These are phyloP conservation scores for Verbena officinalis DNA, from an alignment of 257 asterid genomes.

Conservation along the genomic window DNA sequence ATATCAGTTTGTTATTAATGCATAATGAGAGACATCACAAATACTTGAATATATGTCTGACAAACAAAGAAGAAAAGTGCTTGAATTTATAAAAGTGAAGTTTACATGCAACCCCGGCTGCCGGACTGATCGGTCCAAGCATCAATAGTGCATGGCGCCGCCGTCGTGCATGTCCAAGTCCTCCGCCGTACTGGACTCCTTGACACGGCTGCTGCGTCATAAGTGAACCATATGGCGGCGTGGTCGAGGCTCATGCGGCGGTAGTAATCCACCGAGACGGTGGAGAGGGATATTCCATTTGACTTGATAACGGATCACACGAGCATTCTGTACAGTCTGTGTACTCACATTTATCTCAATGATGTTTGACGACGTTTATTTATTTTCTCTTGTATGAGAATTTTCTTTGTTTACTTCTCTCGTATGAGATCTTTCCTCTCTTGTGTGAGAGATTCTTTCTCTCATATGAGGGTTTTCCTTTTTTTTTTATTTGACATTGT, in stretches of 20 bases:
- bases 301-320: background rate
- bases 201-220: background rate
- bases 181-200: background rate
- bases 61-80: too few species aligned
- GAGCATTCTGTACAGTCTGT: background rate
- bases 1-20: too few species aligned
- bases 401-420: too few species aligned
- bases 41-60: too few species aligned
- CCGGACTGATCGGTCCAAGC: background rate
- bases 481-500: too few species aligned
- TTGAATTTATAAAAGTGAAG: too few species aligned
- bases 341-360: background rate
- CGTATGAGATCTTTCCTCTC: too few species aligned
- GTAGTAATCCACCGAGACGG: background rate
- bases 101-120: background rate
- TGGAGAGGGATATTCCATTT: background rate
- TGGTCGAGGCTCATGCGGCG: background rate
- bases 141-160: background rate
- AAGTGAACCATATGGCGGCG: background rate
- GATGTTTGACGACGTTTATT: background rate
- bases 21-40: too few species aligned
- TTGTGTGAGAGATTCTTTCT: too few species aligned
- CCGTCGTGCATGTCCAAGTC: slow-evolving; percentile 7
- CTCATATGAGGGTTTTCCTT: too few species aligned
- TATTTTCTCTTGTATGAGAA: too few species aligned